Conservation (phyloP, 805 yeast genomes). For the Sugiyamaella boreocaroliniensis region DNA sequence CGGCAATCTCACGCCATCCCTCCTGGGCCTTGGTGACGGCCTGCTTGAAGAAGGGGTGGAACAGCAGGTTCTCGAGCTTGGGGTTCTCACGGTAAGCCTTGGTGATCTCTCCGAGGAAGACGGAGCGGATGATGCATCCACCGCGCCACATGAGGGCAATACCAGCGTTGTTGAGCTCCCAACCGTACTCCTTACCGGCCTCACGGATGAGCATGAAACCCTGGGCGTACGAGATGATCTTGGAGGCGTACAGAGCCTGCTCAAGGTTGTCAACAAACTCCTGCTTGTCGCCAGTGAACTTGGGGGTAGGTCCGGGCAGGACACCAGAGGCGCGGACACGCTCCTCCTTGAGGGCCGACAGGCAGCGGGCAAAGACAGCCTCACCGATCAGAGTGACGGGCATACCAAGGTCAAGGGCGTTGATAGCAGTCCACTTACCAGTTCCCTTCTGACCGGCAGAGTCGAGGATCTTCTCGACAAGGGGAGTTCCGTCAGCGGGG, state of each 20-base stretch:
- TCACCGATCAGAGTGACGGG: constrained; percentile 98
- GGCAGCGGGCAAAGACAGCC: constrained; percentile 95
- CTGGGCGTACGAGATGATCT: constrained; percentile 97
- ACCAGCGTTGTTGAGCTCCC: constrained; percentile 97
- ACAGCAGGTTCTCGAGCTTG: constrained; percentile 88
- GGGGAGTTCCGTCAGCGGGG: constrained; percentile 73
- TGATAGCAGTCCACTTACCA: constrained; percentile 99
- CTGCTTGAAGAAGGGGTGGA: constrained; percentile 87
- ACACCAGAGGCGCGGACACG: constrained; percentile 77
- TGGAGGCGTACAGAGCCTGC: constrained; percentile 97
- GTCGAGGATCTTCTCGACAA: constrained; percentile 94
- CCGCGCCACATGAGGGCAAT: constrained; percentile 99
- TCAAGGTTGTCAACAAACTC: constrained; percentile 87
- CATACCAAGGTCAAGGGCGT: constrained; percentile 95
- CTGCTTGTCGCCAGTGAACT: constrained; percentile 66
- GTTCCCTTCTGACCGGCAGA: constrained; percentile 99
- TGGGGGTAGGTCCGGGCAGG: constrained; percentile 71
- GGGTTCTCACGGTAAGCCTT: constrained; percentile 92
- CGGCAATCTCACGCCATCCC: constrained; percentile 90
- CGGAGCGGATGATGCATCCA: constrained; percentile 99
- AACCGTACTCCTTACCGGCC: constrained; percentile 93
- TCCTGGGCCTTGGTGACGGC: constrained; percentile 90
- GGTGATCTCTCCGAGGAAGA: constrained; percentile 94
- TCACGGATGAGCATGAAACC: constrained; percentile 99
- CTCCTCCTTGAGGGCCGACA: constrained; percentile 87